Percentiles rank a stretch among this genome's conserved stretches.
Conservation (phyloP, 192 early-diverging fungal species). For the Lobulomyces angularis region DNA sequence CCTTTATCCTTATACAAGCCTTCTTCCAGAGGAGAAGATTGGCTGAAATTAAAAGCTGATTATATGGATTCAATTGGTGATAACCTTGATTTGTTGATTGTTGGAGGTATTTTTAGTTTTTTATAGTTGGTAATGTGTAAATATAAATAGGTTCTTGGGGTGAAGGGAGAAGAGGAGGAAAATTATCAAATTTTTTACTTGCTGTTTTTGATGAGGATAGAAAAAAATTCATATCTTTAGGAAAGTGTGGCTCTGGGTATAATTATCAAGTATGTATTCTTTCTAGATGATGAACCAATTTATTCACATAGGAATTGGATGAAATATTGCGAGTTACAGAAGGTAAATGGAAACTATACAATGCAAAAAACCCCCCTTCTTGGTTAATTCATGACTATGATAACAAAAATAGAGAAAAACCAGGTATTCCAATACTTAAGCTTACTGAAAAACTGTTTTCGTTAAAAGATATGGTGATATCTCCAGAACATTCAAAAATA, state of each 20-base stretch:
- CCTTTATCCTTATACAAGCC: slow-evolving; percentile 43
- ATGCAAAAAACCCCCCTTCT: slow-evolving; percentile 26
- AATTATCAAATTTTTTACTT: slow-evolving; percentile 46
- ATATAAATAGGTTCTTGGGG: slow-evolving; percentile 37
- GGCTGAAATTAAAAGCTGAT: slow-evolving; percentile 72
- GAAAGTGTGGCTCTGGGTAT: too few species aligned
- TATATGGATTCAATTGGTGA: slow-evolving; percentile 59
- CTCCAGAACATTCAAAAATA: slow-evolving; percentile 46
- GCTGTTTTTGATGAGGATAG: slow-evolving; percentile 33
- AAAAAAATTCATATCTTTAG: too few species aligned
- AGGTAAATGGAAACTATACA: slow-evolving; percentile 27
- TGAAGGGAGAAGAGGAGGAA: slow-evolving; percentile 41
- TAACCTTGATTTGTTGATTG: slow-evolving; percentile 58
- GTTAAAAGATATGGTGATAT: slow-evolving; percentile 47
- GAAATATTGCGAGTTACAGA: slow-evolving; percentile 37
- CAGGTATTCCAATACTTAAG: slow-evolving; percentile 17
- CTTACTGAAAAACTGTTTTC: slow-evolving; percentile 20
- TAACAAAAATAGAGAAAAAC: slow-evolving; percentile 15
- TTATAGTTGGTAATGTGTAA: not conserved
- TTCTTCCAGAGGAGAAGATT: slow-evolving; percentile 32
- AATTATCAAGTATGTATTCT: too few species aligned
- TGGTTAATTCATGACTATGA: slow-evolving; percentile 41
- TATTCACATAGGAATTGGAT: too few species aligned
- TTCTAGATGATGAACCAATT: too few species aligned
- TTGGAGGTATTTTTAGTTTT: slow-evolving; percentile 48